Conservation (phyloP, 768 basidiomycete genomes). For the Russula virescens region DNA sequence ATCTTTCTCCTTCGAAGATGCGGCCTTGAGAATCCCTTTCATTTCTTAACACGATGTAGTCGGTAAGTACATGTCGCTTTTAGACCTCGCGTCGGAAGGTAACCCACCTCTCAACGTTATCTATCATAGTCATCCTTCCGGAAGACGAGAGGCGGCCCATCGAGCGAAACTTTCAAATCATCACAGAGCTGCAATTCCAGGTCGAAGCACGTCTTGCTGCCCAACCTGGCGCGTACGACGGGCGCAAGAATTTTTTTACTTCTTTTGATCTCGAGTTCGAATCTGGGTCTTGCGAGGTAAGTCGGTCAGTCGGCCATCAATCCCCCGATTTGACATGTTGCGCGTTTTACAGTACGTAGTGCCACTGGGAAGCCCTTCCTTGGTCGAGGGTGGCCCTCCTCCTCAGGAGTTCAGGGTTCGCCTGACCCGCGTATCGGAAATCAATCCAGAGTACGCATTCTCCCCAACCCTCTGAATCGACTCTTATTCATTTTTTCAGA, state of each 20-base stretch:
- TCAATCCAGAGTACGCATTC: conserved; percentile 73
- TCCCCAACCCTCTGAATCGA: conserved; percentile 25
- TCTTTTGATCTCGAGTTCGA: conserved; percentile 56
- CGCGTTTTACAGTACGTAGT: conserved; percentile 52
- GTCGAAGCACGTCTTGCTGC: conserved; percentile 56
- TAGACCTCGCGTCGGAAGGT: not conserved
- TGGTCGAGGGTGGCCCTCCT: too few species aligned
- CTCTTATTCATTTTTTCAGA: conserved; percentile 33
- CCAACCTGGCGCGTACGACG: conserved; percentile 61
- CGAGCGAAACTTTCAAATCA: conserved; percentile 61
- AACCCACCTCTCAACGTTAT: conserved; percentile 23
- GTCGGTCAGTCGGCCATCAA: conserved; percentile 13
- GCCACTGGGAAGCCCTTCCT: conserved; percentile 33
- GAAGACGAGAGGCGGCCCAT: conserved; percentile 60
- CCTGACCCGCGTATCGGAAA: conserved; percentile 60
- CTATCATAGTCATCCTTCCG: conserved; percentile 47
- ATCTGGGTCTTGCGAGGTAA: conserved; percentile 42
- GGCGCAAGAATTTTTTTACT: conserved; percentile 70
- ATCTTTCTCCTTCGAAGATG: not conserved
- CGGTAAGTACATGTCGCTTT: conserved; percentile 33
- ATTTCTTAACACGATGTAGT: conserved; percentile 29
- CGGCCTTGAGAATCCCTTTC: not conserved
- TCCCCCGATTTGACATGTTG: not conserved
- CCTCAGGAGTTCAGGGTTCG: conserved; percentile 57
- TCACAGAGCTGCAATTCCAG: conserved; percentile 52